Evolutionary conservation across 345 rosid genomes (phyloP).

Genomic region (Aquilaria malaccensis): DNA sequence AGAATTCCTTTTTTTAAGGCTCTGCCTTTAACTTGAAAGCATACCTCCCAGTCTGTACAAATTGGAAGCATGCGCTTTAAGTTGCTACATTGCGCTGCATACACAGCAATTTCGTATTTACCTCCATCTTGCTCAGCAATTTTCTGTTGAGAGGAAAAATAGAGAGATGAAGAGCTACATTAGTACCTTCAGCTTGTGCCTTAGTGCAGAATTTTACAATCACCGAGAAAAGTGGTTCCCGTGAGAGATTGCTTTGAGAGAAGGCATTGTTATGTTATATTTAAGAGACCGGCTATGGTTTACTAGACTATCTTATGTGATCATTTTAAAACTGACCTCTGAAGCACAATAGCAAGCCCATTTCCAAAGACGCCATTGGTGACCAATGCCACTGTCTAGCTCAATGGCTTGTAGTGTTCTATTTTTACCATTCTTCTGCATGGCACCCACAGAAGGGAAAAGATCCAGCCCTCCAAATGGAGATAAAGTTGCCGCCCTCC

Average conservation of each 20-base stretch:
- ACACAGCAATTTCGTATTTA: constrained; percentile 81
- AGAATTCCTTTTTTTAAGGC: constrained; percentile 2
- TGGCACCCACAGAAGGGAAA: constrained; percentile 79
- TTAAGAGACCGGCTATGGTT: not conserved
- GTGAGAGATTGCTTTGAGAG: not conserved
- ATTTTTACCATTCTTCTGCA: constrained; percentile 71
- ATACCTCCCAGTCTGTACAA: constrained; percentile 98
- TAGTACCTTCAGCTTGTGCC: constrained; percentile 5
- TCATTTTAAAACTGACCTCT: constrained; percentile 43
- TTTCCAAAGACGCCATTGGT: constrained; percentile 85
- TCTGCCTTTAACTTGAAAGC: constrained; percentile 7
- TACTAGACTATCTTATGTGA: constrained; percentile 11
- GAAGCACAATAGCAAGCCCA: constrained; percentile 97
- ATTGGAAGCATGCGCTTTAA: constrained; percentile 77
- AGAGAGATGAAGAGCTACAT: constrained; percentile 14
- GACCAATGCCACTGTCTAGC: constrained; percentile 87
- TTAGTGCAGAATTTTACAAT: constrained; percentile 7
- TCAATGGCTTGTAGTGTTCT: constrained; percentile 86
- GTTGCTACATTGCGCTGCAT: constrained; percentile 88
- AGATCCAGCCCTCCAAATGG: constrained; percentile 84
- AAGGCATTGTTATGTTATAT: not conserved
- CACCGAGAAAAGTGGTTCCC: not conserved
- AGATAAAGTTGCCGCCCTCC: constrained; percentile 91
- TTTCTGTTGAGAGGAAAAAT: constrained; percentile 40
- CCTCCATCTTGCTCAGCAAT: constrained; percentile 82